Base-by-base conservation (phyloP, 2,329 filamentous ascomycete genomes). In the Fusarium albidum region DNA sequence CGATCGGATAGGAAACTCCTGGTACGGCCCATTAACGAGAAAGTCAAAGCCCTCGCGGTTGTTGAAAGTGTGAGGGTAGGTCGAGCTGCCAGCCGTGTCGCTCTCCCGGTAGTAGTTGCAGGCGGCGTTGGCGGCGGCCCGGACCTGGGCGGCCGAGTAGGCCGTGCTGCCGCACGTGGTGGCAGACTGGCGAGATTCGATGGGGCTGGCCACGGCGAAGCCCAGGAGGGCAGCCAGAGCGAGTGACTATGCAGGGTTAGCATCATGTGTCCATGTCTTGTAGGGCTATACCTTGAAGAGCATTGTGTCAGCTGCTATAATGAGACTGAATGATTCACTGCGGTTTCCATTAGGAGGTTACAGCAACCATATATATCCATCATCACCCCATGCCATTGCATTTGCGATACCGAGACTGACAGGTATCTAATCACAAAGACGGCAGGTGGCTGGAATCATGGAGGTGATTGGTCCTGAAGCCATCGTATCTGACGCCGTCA, bases 11-110 rank as follows among this genome's bases (percentile, higher is more conserved):
- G 74, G 74, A 53, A 76, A 76, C 65, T 76, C 74, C 51, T 75
- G 70, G 64, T 69, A 76, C 4, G 74, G 72, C 0, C 69, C 69
- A 12, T 29, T n/a, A 25, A 65, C 55, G n/a, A 57, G 34, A 38
- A 75, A 75, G 42, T 61, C 43, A 28, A 76, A 75, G 27, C 69
- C 73, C 65, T 76, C 74, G 28, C 57, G 63, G 72, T 76, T 73
- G 65, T 71, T 71, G 67, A 71, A 76, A 27, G 56, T 61, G 61
- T 76, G 74, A n/a, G 74, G 74, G 52, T 76, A 76, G 3, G 49
- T 64, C 7, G 69, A 71, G 56, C 57, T 60, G 15, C 71, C 71
- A 13, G 66, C 65, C 1, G 52, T 65, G 15, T 52, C 54, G n/a
- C 48, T 62, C 12, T 44, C 39, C 34, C 43, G 49, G 39, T 69